Base-by-base conservation (phyloP, 2,329 filamentous ascomycete genomes). In the Madurella fahalii region DNA sequence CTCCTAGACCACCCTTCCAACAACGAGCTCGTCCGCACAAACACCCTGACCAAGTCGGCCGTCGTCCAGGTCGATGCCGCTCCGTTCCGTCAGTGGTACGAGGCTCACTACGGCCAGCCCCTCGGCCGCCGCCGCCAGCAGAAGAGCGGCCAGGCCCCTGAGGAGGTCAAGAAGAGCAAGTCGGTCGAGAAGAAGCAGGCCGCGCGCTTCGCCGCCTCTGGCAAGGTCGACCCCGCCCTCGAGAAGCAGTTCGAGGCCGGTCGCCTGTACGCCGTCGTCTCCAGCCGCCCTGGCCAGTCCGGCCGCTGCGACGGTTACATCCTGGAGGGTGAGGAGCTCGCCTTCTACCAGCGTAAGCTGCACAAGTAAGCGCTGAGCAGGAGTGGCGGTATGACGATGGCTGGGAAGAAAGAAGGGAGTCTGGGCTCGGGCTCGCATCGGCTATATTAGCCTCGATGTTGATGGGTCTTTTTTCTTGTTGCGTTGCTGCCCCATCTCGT, bases 11-110 rank as follows among this genome's bases (percentile, higher is more conserved):
- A 99, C 81, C 95, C 94, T 63, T 96, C 93, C 77, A 99, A 99
- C 92, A 99, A 99, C 90, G 94, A 99, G 83, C 86, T 99, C 69
- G 92, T 99, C 83, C 94, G 94, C 74, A 99, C 94, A 79, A 99
- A 99, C 88, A 97, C 94, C 82, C 85, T 99, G 76, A 99, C 94
- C 84, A 95, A 92, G 82, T 90, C 90, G 74, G 94, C 94, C 80
- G 90, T 99, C 72, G 90, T 99, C 76, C 94, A 99, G 84, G 82
- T 99, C 79, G 94, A 99, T 78, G 94, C 95, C 70, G 90, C 94
- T 63, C 94, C 94, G 68, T 99, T 99, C 90, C 85, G 94, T 77
- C 93, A 97, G 82, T 99, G 94, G 94, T 99, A 95, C 81, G 94
- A 99, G 86, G 90, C 94, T 68, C 94, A 99, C 88, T 99, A 99